Evolutionary conservation across 305 asterid species (phyloP).

Genomic region (Fraxinus ornus): DNA sequence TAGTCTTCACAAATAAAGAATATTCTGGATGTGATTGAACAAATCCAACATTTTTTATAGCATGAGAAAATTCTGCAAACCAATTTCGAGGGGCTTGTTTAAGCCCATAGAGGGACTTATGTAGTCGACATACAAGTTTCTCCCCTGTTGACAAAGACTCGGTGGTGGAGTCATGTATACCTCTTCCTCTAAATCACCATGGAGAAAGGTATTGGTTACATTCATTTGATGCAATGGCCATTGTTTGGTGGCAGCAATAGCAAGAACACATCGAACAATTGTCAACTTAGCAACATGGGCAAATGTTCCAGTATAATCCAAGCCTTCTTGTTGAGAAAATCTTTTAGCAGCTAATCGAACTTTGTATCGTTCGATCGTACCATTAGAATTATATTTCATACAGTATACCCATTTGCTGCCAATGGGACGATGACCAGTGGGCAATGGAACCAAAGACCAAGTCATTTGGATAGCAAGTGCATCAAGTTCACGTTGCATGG

Average conservation of each 20-base stretch:
- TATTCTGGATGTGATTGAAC: slow-evolving; percentile 5
- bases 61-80: neutral
- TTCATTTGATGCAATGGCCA: neutral
- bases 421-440: neutral
- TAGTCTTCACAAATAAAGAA: slow-evolving; percentile 12
- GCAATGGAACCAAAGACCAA: neutral
- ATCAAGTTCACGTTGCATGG: neutral
- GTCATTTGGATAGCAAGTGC: neutral
- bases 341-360: neutral
- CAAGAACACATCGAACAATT: neutral
- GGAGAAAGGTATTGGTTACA: neutral
- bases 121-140: neutral
- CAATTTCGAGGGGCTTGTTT: slow-evolving; percentile 8
- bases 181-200: neutral
- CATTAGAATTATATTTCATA: neutral
- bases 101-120: slow-evolving; percentile 9
- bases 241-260: neutral
- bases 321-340: neutral
- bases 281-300: neutral
- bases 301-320: neutral
- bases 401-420: neutral
- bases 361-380: neutral
- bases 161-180: neutral
- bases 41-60: neutral
- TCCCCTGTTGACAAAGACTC: neutral